Evolutionary conservation across 768 basidiomycete genomes (phyloP).

Genomic region (Leucosporidium yakuticum): DNA sequence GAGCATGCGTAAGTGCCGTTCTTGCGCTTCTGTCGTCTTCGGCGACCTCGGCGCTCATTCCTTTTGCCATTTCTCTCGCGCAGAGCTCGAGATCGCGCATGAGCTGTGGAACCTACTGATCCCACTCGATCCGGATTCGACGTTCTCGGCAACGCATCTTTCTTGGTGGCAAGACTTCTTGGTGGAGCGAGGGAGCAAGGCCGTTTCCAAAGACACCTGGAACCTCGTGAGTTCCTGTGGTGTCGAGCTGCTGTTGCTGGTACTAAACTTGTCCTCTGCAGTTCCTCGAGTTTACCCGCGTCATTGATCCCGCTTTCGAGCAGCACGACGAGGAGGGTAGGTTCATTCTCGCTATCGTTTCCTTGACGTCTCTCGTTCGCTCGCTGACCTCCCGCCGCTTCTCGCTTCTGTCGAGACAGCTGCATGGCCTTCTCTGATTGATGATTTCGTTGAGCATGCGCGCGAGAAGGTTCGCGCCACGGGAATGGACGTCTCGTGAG

Average conservation of each 20-base stretch:
- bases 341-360: slow-evolving; percentile 45
- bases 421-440: slow-evolving; percentile 81
- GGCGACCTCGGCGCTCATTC: not conserved
- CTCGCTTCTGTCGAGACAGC: slow-evolving; percentile 53
- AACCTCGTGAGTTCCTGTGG: slow-evolving; percentile 9
- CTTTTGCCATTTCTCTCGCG: not conserved
- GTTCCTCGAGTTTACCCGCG: slow-evolving; percentile 48
- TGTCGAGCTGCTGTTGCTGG: too few species aligned
- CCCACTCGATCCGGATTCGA: slow-evolving; percentile 53
- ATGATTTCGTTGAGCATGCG: slow-evolving; percentile 71
- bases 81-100: slow-evolving; percentile 61
- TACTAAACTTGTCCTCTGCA: not conserved
- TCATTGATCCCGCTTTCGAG: slow-evolving; percentile 64
- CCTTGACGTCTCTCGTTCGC: slow-evolving; percentile 1
- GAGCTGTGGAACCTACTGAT: slow-evolving; percentile 75
- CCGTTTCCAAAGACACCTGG: slow-evolving; percentile 48
- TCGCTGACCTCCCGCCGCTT: not conserved
- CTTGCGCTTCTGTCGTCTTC: slow-evolving; percentile 1
- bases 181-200: slow-evolving; percentile 58
- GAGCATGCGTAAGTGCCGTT: slow-evolving; percentile 57
- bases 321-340: slow-evolving; percentile 76
- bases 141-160: slow-evolving; percentile 42
- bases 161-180: slow-evolving; percentile 77
- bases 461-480: slow-evolving; percentile 47
- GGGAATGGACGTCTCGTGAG: not conserved